Evolutionary conservation across 768 basidiomycete genomes (phyloP).

Genomic region (Cystobasidium tubakii): DNA sequence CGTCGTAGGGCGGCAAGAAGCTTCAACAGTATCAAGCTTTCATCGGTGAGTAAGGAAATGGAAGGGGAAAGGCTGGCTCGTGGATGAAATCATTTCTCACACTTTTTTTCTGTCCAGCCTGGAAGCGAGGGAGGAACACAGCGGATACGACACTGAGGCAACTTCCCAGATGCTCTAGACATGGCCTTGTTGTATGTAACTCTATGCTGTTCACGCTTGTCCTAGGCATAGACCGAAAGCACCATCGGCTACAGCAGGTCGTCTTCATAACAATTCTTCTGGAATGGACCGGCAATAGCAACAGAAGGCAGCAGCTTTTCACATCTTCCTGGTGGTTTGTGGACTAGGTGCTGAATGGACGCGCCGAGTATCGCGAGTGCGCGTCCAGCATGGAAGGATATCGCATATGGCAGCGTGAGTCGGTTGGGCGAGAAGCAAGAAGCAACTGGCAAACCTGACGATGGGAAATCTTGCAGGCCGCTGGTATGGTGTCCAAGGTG

Average conservation of each 20-base stretch:
- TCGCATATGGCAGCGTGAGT: conserved; percentile 43
- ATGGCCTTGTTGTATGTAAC: too few relatives aligned
- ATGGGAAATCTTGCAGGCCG: conserved; percentile 54
- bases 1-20: conserved; percentile 25
- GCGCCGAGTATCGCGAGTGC: not conserved
- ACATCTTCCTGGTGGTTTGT: not conserved
- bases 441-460: not conserved
- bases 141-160: too few relatives aligned
- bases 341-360: conserved; percentile 15
- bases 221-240: too few relatives aligned
- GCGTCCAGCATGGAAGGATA: conserved; percentile 42
- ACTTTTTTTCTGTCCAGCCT: not conserved
- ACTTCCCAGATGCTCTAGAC: too few relatives aligned
- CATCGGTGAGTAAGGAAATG: not conserved
- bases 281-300: not conserved
- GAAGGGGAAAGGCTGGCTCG: not conserved
- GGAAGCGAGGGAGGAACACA: too few relatives aligned
- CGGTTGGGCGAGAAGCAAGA: not conserved
- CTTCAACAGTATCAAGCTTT: conserved; percentile 29
- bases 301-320: not conserved
- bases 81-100: too few relatives aligned
- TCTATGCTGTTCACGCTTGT: too few relatives aligned
- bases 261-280: not conserved
- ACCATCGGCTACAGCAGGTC: not conserved
- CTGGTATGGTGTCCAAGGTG: conserved; percentile 79